Evolutionary conservation across 2,329 filamentous ascomycete genomes (phyloP).

Genomic region (Fusarium sp.): DNA sequence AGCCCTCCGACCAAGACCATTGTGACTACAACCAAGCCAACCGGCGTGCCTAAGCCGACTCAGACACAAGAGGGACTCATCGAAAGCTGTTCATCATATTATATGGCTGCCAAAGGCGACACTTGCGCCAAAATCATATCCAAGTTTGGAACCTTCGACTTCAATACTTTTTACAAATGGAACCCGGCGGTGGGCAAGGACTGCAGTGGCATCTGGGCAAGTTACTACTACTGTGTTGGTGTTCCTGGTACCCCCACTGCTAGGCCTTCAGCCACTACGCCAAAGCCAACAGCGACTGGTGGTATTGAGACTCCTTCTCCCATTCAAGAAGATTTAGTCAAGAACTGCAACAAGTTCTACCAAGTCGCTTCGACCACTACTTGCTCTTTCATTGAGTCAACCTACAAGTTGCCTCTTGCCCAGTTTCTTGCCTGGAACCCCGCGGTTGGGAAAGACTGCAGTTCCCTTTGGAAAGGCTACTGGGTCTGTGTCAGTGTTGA

Average conservation of each 20-base stretch:
- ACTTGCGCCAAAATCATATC: neutral
- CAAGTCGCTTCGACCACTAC: conserved; percentile 29
- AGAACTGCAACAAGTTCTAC: conserved; percentile 22
- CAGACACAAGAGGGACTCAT: neutral
- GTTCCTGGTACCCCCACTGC: neutral
- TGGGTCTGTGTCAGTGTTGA: neutral
- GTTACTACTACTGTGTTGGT: neutral
- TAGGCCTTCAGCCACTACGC: rapidly evolving
- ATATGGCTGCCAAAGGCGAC: neutral
- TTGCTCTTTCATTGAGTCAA: conserved; percentile 39
- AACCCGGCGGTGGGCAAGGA: neutral
- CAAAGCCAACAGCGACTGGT: neutral
- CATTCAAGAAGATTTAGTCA: neutral
- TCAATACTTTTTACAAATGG: neutral
- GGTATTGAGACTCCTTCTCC: neutral
- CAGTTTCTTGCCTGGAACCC: neutral
- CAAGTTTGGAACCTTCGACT: neutral
- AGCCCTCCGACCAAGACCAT: rapidly evolving
- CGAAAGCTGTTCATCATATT: rapidly evolving
- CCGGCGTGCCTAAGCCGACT: rapidly evolving
- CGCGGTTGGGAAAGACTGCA: neutral
- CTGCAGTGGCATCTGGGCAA: neutral
- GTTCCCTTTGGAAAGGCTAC: neutral
- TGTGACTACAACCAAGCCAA: neutral
- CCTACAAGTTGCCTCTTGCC: neutral